These are phyloP conservation scores for Corylus americana DNA, from an alignment of 306 rosid genomes.

Conservation along the genomic window DNA sequence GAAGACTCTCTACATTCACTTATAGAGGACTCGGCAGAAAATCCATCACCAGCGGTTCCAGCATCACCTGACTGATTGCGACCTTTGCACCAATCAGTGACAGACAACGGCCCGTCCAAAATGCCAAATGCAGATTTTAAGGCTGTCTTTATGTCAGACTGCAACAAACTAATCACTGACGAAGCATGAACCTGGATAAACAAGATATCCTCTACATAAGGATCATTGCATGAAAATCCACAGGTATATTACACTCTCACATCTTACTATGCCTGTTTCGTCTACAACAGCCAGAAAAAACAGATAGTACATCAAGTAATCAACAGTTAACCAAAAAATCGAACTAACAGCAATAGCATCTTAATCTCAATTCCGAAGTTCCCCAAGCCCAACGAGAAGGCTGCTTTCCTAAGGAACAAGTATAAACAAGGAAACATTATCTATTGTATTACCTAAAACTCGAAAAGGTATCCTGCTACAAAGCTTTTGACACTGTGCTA, in stretches of 20 bases:
- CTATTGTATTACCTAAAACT: background rate
- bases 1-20: constrained; percentile 86
- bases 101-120: constrained; percentile 89
- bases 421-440: background rate
- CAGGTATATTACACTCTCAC: constrained; percentile 18
- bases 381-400: constrained; percentile 1
- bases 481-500: background rate
- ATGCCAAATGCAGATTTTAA: constrained; percentile 86
- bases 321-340: background rate
- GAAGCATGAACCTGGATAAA: constrained; percentile 81
- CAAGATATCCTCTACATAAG: constrained; percentile 25
- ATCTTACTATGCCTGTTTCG: background rate
- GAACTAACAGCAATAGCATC: background rate
- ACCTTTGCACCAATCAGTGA: constrained; percentile 96
- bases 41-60: constrained; percentile 67
- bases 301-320: background rate
- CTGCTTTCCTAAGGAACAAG: background rate
- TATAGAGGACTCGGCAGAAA: constrained; percentile 79
- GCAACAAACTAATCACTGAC: constrained; percentile 79
- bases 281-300: constrained; percentile 15
- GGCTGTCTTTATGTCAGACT: constrained; percentile 89
- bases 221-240: constrained; percentile 25
- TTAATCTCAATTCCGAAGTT: background rate
- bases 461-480: background rate
- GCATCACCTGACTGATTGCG: constrained; percentile 70